These are phyloP conservation scores for Coemansia sp. DNA, from an alignment of 192 early-diverging fungal genomes.

Conservation along the genomic window DNA sequence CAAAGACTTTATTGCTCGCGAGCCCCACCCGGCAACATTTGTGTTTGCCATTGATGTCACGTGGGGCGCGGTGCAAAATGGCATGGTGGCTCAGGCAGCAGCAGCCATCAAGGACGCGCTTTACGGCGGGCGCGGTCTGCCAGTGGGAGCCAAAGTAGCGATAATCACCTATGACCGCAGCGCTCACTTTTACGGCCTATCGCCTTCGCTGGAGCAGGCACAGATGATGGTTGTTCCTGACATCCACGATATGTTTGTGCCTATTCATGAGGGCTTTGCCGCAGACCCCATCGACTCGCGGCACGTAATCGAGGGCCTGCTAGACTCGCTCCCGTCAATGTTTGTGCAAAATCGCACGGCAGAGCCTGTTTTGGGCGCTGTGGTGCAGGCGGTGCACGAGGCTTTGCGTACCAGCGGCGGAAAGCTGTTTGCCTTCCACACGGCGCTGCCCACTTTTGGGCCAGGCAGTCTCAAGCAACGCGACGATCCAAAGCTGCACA, in stretches of 20 bases:
- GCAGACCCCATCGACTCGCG: slow-evolving; percentile 82
- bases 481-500: slow-evolving; percentile 86
- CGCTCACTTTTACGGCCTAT: slow-evolving; percentile 94
- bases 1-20: slow-evolving; percentile 61
- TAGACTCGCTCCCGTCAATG: slow-evolving; percentile 78
- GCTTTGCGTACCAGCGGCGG: slow-evolving; percentile 82
- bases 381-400: slow-evolving; percentile 67
- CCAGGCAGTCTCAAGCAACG: slow-evolving; percentile 84
- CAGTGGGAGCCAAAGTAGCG: slow-evolving; percentile 66
- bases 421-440: slow-evolving; percentile 86
- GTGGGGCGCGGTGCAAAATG: slow-evolving; percentile 79
- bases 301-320: slow-evolving; percentile 73
- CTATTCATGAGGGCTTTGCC: slow-evolving; percentile 84
- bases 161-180: slow-evolving; percentile 87
- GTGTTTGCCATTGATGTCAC: slow-evolving; percentile 97
- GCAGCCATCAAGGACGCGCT: slow-evolving; percentile 66
- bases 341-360: slow-evolving; percentile 74
- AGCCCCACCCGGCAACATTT: slow-evolving; percentile 68
- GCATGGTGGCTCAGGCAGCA: slow-evolving; percentile 70
- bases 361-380: slow-evolving; percentile 79
- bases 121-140: slow-evolving; percentile 59
- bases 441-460: slow-evolving; percentile 80
- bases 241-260: slow-evolving; percentile 90
- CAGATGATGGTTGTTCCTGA: slow-evolving; percentile 96
- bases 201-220: slow-evolving; percentile 75